These are phyloP conservation scores for Coccomyxa sp. DNA, from an alignment of 139 green algal species.

Conservation along the genomic window DNA sequence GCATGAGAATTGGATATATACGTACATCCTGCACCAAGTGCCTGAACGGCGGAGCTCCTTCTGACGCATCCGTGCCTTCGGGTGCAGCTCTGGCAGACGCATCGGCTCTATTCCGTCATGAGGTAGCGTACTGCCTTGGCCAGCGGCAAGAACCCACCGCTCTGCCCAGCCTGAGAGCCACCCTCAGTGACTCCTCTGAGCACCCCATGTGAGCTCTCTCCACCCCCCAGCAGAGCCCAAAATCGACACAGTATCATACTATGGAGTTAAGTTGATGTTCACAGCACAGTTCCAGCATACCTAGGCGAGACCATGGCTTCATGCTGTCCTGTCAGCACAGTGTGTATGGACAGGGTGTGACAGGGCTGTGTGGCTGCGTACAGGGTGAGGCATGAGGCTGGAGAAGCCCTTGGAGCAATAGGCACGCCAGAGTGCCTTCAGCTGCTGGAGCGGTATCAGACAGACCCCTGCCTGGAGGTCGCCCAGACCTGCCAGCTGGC, in stretches of 20 bases:
- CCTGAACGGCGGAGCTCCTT: background rate
- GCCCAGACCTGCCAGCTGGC: constrained; percentile 95
- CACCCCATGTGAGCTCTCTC: constrained; percentile 71
- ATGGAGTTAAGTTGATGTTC: too few relatives aligned
- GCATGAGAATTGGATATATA: background rate
- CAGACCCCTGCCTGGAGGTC: constrained; percentile 64
- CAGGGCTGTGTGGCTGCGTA: background rate
- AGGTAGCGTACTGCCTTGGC: constrained; percentile 88
- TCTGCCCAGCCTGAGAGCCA: constrained; percentile 43
- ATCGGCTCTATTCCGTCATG: constrained; percentile 82
- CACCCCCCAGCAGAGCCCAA: background rate
- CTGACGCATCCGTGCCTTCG: background rate
- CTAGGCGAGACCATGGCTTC: too few relatives aligned
- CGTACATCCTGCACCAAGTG: background rate
- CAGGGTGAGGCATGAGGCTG: constrained; percentile 89
- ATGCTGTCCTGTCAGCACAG: background rate
- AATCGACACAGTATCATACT: too few relatives aligned
- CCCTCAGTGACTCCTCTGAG: constrained; percentile 57
- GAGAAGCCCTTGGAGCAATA: constrained; percentile 86
- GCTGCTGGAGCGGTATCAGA: constrained; percentile 47
- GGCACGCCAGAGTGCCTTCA: constrained; percentile 59
- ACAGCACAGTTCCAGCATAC: too few relatives aligned
- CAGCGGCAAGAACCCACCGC: constrained; percentile 78
- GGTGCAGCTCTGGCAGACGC: constrained; percentile 59
- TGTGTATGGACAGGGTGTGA: background rate